phyloP scores from a whole-genome alignment of 345 rosid genomes.

The Brassica juncea region DNA sequence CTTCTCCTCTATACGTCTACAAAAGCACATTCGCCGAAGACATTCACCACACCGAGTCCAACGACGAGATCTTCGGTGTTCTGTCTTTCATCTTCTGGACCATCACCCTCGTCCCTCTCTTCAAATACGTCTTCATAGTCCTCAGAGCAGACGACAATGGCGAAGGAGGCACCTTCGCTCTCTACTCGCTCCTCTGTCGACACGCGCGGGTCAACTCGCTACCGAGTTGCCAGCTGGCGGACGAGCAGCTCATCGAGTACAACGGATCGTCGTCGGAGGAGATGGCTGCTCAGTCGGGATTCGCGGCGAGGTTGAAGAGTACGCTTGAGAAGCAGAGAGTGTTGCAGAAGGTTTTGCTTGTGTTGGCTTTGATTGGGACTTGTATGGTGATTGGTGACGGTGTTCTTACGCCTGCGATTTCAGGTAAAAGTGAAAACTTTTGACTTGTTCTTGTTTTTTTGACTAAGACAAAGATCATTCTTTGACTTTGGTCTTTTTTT shows the following conservation, averaged over 20 bases:
- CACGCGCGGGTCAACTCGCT: constrained; percentile 86
- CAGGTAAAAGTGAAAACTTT: constrained; percentile 56
- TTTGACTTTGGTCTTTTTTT: constrained; percentile 9
- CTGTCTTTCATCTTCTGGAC: constrained; percentile 89
- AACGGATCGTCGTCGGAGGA: constrained; percentile 34
- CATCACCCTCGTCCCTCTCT: constrained; percentile 71
- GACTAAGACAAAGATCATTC: constrained; percentile 1
- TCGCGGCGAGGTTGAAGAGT: constrained; percentile 60
- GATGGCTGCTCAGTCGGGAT: constrained; percentile 39
- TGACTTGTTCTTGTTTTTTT: constrained; percentile 7
- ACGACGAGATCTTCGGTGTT: constrained; percentile 92
- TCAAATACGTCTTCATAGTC: constrained; percentile 80
- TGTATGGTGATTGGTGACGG: constrained; percentile 99
- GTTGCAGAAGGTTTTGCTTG: constrained; percentile 73
- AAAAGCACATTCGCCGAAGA: constrained; percentile 80
- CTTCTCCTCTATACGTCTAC: constrained; percentile 79
- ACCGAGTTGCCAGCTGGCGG: constrained; percentile 78
- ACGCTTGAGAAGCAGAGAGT: constrained; percentile 64
- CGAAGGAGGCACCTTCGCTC: constrained; percentile 92
- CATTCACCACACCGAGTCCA: constrained; percentile 67
- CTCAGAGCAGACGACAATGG: constrained; percentile 89
- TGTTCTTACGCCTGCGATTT: constrained; percentile 85
- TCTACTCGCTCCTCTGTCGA: constrained; percentile 78
- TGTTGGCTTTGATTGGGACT: constrained; percentile 83
- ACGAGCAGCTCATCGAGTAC: constrained; percentile 71